Conservation (phyloP, 208 protist species). For the Trypanosoma cruzi region DNA sequence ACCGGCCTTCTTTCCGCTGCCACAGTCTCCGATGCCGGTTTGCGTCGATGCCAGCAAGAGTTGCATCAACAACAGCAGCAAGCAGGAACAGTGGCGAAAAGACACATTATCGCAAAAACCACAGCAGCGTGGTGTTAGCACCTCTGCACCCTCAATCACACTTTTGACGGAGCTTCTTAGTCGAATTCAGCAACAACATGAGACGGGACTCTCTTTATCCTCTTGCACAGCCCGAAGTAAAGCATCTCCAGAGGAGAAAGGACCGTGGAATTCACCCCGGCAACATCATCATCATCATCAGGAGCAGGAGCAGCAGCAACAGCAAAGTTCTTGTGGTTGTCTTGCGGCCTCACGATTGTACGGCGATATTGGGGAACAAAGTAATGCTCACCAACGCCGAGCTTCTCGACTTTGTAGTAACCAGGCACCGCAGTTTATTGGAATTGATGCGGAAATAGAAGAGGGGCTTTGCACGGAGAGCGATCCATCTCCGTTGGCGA, state of each 20-base stretch:
- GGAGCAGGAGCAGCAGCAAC: not conserved
- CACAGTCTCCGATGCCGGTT: not conserved
- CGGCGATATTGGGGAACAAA: constrained; percentile 2
- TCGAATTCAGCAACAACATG: constrained; percentile 4
- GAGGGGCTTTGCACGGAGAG: not conserved
- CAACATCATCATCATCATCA: not conserved
- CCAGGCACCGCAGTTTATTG: not conserved
- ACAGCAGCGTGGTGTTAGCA: not conserved
- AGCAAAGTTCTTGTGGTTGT: not conserved
- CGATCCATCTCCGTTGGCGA: not conserved
- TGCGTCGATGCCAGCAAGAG: not conserved
- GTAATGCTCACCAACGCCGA: not conserved
- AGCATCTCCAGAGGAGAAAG: not conserved
- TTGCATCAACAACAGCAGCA: not conserved
- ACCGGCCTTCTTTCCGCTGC: not conserved
- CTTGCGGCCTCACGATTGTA: not conserved
- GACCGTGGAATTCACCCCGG: not conserved
- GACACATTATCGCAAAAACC: not conserved
- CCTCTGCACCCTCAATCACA: not conserved
- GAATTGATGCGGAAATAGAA: not conserved
- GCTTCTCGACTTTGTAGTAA: not conserved
- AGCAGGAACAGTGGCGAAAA: no score
- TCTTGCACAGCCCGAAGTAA: not conserved
- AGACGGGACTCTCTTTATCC: not conserved
- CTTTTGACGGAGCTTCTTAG: not conserved